Conservation (phyloP, 1,139 yeast genomes). For the Debaryomycetaceae sp. region DNA sequence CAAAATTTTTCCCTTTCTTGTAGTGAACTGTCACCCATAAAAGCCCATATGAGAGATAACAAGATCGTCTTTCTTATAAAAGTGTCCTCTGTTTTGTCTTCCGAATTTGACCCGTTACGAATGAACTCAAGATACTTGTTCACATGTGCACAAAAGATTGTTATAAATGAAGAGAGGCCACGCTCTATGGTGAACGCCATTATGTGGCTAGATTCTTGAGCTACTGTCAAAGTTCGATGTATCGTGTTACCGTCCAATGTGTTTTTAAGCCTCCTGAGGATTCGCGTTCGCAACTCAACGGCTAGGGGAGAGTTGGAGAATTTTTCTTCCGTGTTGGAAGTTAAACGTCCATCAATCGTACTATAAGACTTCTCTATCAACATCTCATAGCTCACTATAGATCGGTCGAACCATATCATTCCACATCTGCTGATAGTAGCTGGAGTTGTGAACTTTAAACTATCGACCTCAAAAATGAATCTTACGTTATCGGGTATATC, state of each 20-base stretch:
- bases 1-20: constrained; percentile 42
- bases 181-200: constrained; percentile 48
- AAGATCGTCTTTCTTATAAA: constrained; percentile 39
- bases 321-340: not conserved
- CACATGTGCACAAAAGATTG: constrained; percentile 24
- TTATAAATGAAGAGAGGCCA: constrained; percentile 34
- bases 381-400: constrained; percentile 18
- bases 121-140: constrained; percentile 14
- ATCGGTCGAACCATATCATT: constrained; percentile 65
- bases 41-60: constrained; percentile 61
- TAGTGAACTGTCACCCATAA: constrained; percentile 56
- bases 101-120: constrained; percentile 9
- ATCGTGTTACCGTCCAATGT: not conserved
- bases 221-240: constrained; percentile 4
- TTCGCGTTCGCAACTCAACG: not conserved
- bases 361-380: constrained; percentile 21
- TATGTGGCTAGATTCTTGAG: constrained; percentile 39
- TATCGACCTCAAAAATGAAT: constrained; percentile 75
- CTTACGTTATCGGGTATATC: constrained; percentile 61
- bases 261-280: not conserved
- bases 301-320: not conserved
- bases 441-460: constrained; percentile 66
- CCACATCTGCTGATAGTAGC: constrained; percentile 96
- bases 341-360: not conserved
- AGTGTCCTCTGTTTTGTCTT: constrained; percentile 17